Base-by-base conservation (phyloP, 192 early-diverging fungal genomes). In the Mycoemilia scoparia region DNA sequence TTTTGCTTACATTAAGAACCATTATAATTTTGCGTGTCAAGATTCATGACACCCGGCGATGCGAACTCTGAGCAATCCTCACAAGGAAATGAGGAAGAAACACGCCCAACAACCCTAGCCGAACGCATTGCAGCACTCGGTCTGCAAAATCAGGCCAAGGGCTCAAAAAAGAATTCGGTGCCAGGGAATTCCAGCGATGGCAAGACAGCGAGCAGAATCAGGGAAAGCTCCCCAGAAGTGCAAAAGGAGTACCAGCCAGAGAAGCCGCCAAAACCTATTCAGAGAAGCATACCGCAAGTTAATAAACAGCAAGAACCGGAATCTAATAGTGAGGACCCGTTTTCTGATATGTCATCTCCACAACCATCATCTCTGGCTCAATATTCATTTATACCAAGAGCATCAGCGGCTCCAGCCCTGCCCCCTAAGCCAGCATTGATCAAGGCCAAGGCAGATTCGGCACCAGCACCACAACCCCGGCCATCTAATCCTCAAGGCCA, bases 81-180 rank as follows among this genome's bases (percentile, higher is more conserved):
- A n/a, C n/a, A n/a, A n/a, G 51, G 47, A 46, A 52, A 50, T 17
- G 51, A 54, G 39, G 51, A 54, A 27, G 17, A 30, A 21, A 32
- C 49, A 17, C 43, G 22, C 40, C 58, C 58, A n/a, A 54, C 46
- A 35, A 61, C 58, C 29, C 43, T 61, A 32, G 58, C 58, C 7
- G 58, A 61, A 41, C 42, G 58, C 28, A 61, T 61, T 40, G 58
- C 58, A 21, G 38, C 39, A 19, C 36, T 61, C 36, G 58, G 58
- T 20, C 43, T 61, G 21, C 41, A 54, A 28, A 24, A 23, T 5
- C 40, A 43, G 24, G 17, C 36, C 15, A 21, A 38, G n/a, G 13
- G 14, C 14, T 18, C n/a, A 24, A 3, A 24, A 24, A 2, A 19
- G 27, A 39, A 25, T 15, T 39, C 25, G 18, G 18, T n/a, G n/a